Evolutionary conservation across 2,329 filamentous ascomycete genomes (phyloP), one percentile per base, ranked within the genome.

Genomic region (Cryphonectria naterciae): DNA sequence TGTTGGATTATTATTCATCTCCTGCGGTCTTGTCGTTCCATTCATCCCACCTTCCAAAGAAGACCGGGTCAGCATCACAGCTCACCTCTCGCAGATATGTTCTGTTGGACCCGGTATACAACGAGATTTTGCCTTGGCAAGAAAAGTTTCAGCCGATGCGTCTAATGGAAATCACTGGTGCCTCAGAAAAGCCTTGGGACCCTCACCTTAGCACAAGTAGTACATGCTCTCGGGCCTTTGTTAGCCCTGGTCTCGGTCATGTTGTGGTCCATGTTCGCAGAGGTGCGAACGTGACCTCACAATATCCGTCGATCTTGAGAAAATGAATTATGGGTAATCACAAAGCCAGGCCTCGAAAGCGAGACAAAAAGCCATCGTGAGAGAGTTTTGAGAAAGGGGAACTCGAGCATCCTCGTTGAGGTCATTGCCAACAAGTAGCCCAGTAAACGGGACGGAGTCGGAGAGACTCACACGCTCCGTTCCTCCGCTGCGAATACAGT

Each of bases 171-270:
- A 39, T 3, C 35, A 8, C 54, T 19, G 54, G 54, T 22, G 37
- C 25, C 17, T 7, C n/a, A 15, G 17, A 15, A 22, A 0, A 25
- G 28, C 22, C 13, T 32, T 19, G 39, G 11, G 54, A 22, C 5
- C 43, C 68, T 65, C 60, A 68, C 71, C 74, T 83, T 85, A 71
- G 85, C 85, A 74, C 85, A 87, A 1, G 84, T 85, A 1, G 79
- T 80, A 74, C 85, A 87, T 60, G 85, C 85, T 74, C 83, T 83
- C 4, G 85, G 84, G 17, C 85, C 85, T 72, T 82, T 84, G 74
- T 67, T 71, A 56, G 69, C 69, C 70, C 72, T 61, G 56, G 39
- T 32, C 32, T 62, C 58, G 22, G 52, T 66, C 52, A 32, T 32
- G 32, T 69, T 63, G 37, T 52, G 22, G n/a, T 72, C 65, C 71